These are phyloP conservation scores for Pterocarpus macrocarpus DNA, from an alignment of 306 rosid species.

Conservation along the genomic window DNA sequence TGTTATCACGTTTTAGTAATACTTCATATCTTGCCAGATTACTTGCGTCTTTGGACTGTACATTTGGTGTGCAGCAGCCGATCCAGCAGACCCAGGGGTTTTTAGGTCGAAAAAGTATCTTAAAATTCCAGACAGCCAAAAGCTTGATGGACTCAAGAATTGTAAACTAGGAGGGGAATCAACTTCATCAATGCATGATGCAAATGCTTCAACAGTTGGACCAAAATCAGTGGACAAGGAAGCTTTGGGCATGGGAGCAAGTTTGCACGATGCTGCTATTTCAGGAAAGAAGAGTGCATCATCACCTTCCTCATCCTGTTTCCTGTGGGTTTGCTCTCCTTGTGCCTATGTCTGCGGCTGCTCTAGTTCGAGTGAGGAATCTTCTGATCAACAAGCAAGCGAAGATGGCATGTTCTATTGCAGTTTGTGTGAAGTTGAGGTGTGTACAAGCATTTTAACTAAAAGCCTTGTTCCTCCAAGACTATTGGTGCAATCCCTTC, in stretches of 20 bases:
- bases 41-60: slow-evolving; percentile 86
- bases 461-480: not conserved
- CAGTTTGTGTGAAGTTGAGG: slow-evolving; percentile 99
- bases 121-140: slow-evolving; percentile 63
- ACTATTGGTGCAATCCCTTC: not conserved
- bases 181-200: slow-evolving; percentile 68
- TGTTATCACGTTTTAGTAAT: slow-evolving; percentile 42
- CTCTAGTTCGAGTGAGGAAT: slow-evolving; percentile 65
- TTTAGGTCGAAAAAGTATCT: slow-evolving; percentile 91
- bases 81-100: slow-evolving; percentile 97
- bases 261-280: slow-evolving; percentile 55
- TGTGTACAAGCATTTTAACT: slow-evolving; percentile 53
- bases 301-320: slow-evolving; percentile 57
- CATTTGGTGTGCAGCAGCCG: slow-evolving; percentile 98
- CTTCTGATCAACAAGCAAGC: slow-evolving; percentile 71
- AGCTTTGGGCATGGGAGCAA: slow-evolving; percentile 57
- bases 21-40: slow-evolving; percentile 70
- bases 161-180: slow-evolving; percentile 79
- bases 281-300: slow-evolving; percentile 54
- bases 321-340: slow-evolving; percentile 72
- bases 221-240: slow-evolving; percentile 70
- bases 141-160: slow-evolving; percentile 58
- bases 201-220: slow-evolving; percentile 63
- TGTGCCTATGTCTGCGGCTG: slow-evolving; percentile 73
- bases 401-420: slow-evolving; percentile 99